Percentiles rank a stretch among this genome's conserved stretches.
These are phyloP conservation scores for Fusarium bulbicola DNA, from an alignment of 2,329 filamentous ascomycete genomes.

Conservation along the genomic window DNA sequence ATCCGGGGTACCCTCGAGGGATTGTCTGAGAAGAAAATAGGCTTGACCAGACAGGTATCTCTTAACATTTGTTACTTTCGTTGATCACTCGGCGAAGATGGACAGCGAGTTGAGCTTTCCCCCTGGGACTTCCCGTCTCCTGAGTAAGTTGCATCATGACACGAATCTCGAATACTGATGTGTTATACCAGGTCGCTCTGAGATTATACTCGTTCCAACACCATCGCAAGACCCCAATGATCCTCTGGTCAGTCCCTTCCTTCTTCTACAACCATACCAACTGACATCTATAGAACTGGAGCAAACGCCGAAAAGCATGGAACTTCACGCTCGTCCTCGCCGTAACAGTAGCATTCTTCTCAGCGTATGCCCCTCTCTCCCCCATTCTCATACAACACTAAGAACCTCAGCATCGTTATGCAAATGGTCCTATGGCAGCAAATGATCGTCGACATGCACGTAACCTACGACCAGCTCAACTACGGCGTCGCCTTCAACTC, in stretches of 20 bases:
- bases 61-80: too few relatives aligned
- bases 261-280: too few relatives aligned
- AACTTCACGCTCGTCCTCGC: conserved; percentile 38
- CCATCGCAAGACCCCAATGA: conserved; percentile 39
- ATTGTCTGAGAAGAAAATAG: accelerated
- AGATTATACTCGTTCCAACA: conserved; percentile 4
- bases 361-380: not conserved
- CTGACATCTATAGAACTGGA: conserved; percentile 32
- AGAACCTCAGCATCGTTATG: not conserved
- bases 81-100: not conserved
- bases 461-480: conserved; percentile 39
- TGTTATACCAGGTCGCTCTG: not conserved
- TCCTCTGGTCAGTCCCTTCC: conserved; percentile 32
- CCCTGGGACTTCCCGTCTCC: conserved; percentile 2
- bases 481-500: conserved; percentile 38
- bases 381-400: accelerated
- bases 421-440: conserved; percentile 43
- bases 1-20: not conserved
- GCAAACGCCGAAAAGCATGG: conserved; percentile 32
- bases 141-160: not conserved
- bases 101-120: conserved; percentile 7
- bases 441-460: conserved; percentile 40
- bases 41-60: not conserved
- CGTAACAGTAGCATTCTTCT: conserved; percentile 38
- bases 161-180: not conserved